Conservation (phyloP, 2,329 filamentous ascomycete genomes). For the Fusarium sp. region DNA sequence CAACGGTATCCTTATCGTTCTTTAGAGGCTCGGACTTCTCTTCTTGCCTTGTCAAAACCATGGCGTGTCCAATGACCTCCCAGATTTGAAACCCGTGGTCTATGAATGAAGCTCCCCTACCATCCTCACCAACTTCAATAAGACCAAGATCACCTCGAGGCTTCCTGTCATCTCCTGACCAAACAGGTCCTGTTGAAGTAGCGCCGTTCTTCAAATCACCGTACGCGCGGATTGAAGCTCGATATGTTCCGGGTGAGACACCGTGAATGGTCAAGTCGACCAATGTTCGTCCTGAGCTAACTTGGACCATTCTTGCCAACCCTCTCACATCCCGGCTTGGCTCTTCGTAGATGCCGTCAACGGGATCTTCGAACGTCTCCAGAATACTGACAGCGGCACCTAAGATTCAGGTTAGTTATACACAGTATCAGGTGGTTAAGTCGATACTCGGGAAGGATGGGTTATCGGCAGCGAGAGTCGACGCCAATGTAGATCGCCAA, state of each 20-base stretch:
- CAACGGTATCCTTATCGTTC: constrained; percentile 86
- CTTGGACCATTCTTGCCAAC: constrained; percentile 93
- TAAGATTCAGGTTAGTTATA: constrained; percentile 46
- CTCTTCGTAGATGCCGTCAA: constrained; percentile 59
- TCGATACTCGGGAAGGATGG: neutral
- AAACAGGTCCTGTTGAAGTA: constrained; percentile 85
- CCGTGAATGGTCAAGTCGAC: constrained; percentile 90
- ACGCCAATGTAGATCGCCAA: neutral
- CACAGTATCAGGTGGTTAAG: neutral
- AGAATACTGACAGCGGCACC: constrained; percentile 94
- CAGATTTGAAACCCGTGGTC: constrained; percentile 88
- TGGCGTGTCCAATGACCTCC: constrained; percentile 94
- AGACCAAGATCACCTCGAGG: constrained; percentile 73
- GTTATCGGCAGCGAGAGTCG: neutral
- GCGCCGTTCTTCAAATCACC: constrained; percentile 89
- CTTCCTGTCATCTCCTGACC: constrained; percentile 68
- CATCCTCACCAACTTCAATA: constrained; percentile 79
- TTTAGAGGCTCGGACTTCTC: constrained; percentile 65
- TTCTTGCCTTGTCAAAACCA: constrained; percentile 80
- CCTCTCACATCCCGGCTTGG: constrained; percentile 76
- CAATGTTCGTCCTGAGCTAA: constrained; percentile 80
- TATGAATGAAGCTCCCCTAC: constrained; percentile 82
- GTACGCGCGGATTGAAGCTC: constrained; percentile 84
- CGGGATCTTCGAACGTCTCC: constrained; percentile 78
- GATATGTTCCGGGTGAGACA: constrained; percentile 82